Base-by-base conservation (phyloP, 169 alveolate species). In the Eimeria necatrix region DNA sequence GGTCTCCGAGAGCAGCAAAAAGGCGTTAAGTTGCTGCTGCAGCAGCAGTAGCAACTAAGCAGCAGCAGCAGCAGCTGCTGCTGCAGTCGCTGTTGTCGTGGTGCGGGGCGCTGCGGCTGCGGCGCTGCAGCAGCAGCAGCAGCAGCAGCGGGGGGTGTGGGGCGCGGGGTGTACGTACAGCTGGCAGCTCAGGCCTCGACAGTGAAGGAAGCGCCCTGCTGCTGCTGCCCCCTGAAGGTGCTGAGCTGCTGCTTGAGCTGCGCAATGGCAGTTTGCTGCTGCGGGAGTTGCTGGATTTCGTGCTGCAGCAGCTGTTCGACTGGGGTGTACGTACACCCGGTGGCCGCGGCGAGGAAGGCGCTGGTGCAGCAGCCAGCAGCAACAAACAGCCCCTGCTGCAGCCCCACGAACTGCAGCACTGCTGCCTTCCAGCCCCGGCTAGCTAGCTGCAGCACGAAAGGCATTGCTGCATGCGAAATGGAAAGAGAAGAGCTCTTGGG, bases 341-440 rank as follows among this genome's bases (percentile, higher is more conserved):
- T 56, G 48, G 18, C 9, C 46, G 53, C 4, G 4, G 93, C 74
- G 48, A 85, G 51, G 61, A 16, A 18, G 61, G 18, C 12, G 61
- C 46, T 85, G 76, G 93, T 85, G 8, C 32, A n/a, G 61, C n/a
- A 59, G 78, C 76, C 92, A 48, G 49, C 32, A 22, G 71, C 93
- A 70, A 93, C 70, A 60, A 20, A 64, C 51, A 93, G 26, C 5
- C 93, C 95, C 53, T 80, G 52, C 93, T 56, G 78, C 46, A 93
- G 93, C 24, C 74, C 83, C 14, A 46, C 73, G 32, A 14, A 78
- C 10, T 80, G 53, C 6, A 59, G 14, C 3, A 93, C 86, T 7
- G 95, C 95, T 26, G 18, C 18, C 81, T 56, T 78, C 95, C 95
- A 93, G 32, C 95, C 95, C 56, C 70, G 60, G 83, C 60, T 61